These are phyloP conservation scores for Saccharum hybrid DNA, from an alignment of 202 grass and related monocot species.

Conservation along the genomic window DNA sequence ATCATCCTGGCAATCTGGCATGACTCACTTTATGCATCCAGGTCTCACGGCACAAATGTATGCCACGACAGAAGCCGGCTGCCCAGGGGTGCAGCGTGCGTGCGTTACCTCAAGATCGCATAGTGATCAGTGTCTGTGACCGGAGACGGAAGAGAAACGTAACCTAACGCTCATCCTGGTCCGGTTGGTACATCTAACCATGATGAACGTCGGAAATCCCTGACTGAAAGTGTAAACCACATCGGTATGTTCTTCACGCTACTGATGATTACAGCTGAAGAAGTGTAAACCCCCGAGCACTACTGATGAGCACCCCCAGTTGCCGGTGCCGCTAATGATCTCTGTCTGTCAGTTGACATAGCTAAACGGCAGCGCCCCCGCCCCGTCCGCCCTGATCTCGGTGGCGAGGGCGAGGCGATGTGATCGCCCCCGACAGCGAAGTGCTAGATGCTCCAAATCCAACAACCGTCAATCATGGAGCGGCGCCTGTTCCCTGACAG, in stretches of 20 bases:
- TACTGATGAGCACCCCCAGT: neutral
- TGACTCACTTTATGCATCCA: neutral
- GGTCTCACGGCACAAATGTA: neutral
- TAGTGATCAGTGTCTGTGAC: neutral
- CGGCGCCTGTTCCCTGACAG: conserved; percentile 34
- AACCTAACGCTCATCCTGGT: neutral
- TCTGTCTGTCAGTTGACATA: conserved; percentile 42
- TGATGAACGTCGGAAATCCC: neutral
- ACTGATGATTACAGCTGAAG: neutral
- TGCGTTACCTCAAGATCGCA: neutral
- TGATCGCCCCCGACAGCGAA: conserved; percentile 35
- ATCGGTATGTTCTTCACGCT: neutral
- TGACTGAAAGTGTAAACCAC: neutral
- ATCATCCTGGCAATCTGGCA: neutral
- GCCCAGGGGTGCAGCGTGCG: neutral
- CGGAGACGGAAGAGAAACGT: neutral
- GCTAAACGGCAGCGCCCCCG: neutral
- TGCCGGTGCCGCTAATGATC: conserved; percentile 33
- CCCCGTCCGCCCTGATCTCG: neutral
- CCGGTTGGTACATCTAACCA: neutral
- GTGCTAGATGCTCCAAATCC: conserved; percentile 44
- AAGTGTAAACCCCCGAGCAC: neutral
- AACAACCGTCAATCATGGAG: conserved; percentile 64
- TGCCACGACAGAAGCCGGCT: neutral
- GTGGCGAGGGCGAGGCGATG: conserved; percentile 12